These are phyloP conservation scores for Hymenoscyphus fraxineus DNA, from an alignment of 2,329 filamentous ascomycete genomes.

Conservation along the genomic window DNA sequence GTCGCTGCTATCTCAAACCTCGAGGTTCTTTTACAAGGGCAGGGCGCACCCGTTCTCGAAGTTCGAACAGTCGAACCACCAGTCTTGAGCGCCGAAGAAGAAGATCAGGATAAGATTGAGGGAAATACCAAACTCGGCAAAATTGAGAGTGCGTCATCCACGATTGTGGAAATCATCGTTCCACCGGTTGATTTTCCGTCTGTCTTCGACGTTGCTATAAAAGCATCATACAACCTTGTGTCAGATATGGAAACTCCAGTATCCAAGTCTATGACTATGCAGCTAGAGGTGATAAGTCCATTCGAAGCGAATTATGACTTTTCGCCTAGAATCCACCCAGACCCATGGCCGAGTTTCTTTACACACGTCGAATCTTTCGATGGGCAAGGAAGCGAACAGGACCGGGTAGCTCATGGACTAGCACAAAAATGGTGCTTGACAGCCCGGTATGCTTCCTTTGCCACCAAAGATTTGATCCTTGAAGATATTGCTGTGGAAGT, in stretches of 20 bases:
- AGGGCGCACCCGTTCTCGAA: conserved; percentile 46
- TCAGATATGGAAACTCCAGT: conserved; percentile 80
- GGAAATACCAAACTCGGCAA: conserved; percentile 28
- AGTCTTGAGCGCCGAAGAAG: not conserved
- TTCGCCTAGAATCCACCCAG: conserved; percentile 69
- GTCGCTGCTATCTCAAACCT: conserved; percentile 70
- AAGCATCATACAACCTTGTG: conserved; percentile 71
- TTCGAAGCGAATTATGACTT: conserved; percentile 94
- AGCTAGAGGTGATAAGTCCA: conserved; percentile 71
- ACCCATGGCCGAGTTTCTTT: conserved; percentile 87
- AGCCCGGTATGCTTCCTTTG: conserved; percentile 73
- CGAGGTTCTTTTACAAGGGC: conserved; percentile 64
- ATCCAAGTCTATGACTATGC: conserved; percentile 65
- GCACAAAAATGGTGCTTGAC: conserved; percentile 77
- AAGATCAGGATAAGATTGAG: conserved; percentile 12
- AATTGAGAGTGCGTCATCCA: conserved; percentile 45
- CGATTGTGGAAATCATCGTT: conserved; percentile 46
- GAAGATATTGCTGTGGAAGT: conserved; percentile 63
- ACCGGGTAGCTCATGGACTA: conserved; percentile 54
- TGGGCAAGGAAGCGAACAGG: conserved; percentile 32
- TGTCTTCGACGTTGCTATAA: conserved; percentile 66
- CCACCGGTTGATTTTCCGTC: conserved; percentile 48
- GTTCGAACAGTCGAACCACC: conserved; percentile 31
- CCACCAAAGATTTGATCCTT: conserved; percentile 56
- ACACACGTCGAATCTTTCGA: conserved; percentile 42